Evolutionary conservation across 148 eudicot species (phyloP).

Genomic region (Chenopodium quinoa): DNA sequence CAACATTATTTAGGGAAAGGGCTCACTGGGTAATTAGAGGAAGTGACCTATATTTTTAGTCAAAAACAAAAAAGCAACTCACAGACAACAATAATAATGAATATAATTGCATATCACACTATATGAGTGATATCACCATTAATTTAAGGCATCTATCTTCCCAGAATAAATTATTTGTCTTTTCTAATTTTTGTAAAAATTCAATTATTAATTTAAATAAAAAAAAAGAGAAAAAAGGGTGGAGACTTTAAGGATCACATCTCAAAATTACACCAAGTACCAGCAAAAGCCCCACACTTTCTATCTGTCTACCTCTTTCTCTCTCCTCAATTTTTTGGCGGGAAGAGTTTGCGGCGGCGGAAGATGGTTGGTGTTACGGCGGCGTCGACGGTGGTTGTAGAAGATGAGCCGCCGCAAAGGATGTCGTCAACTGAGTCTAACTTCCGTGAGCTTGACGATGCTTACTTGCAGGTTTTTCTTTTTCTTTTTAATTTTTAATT

Average conservation of each 20-base stretch:
- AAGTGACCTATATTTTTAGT: background rate
- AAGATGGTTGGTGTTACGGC: background rate
- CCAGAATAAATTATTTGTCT: background rate
- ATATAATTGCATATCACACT: background rate
- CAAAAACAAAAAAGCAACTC: background rate
- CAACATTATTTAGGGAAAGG: too few species aligned
- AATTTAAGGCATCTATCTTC: background rate
- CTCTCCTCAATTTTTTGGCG: conserved; percentile 18
- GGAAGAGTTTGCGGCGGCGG: conserved; percentile 21
- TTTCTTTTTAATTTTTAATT: background rate
- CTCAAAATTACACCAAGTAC: background rate
- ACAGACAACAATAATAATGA: background rate
- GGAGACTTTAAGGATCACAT: background rate
- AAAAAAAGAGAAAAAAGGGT: background rate
- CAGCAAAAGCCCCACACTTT: conserved; percentile 1
- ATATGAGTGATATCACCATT: background rate
- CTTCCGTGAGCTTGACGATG: conserved; percentile 74
- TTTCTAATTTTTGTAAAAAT: background rate
- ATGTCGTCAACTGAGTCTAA: conserved; percentile 45
- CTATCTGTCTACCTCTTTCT: background rate
- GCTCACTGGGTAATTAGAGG: background rate
- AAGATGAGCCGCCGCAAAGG: conserved; percentile 20
- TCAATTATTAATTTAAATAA: background rate
- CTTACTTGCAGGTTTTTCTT: conserved; percentile 60
- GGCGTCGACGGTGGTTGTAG: background rate